Evolutionary conservation across 2,329 filamentous ascomycete genomes (phyloP).

Genomic region (Aspergillus novofumigatus): DNA sequence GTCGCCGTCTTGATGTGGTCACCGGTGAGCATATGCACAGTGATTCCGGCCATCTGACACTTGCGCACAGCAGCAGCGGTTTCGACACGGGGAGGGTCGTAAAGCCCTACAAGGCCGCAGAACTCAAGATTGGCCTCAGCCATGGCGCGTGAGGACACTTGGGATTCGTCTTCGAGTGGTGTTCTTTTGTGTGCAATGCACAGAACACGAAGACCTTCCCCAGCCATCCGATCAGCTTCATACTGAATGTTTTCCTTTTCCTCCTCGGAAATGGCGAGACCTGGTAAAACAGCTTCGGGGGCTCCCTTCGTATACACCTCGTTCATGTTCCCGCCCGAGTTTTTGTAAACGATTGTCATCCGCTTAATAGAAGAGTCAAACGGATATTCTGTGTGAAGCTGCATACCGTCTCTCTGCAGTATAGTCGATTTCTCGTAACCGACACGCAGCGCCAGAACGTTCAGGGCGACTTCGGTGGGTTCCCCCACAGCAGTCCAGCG

Average conservation of each 20-base stretch:
- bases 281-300: conserved; percentile 53
- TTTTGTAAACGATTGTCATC: conserved; percentile 60
- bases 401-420: conserved; percentile 25
- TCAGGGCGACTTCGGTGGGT: conserved; percentile 63
- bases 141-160: conserved; percentile 38
- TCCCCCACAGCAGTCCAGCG: conserved; percentile 58
- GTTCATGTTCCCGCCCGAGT: conserved; percentile 21
- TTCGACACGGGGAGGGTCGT: conserved; percentile 59
- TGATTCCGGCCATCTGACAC: conserved; percentile 53
- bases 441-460: conserved; percentile 62
- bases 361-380: conserved; percentile 64
- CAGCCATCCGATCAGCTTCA: conserved; percentile 53
- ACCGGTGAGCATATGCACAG: conserved; percentile 56
- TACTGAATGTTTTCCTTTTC: conserved; percentile 22
- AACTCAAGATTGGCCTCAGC: conserved; percentile 55
- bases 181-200: conserved; percentile 48
- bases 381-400: conserved; percentile 52
- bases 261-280: conserved; percentile 14
- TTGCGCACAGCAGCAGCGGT: conserved; percentile 53
- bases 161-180: conserved; percentile 26
- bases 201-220: conserved; percentile 58
- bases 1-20: conserved; percentile 56
- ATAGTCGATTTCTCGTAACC: conserved; percentile 45
- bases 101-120: conserved; percentile 57
- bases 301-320: conserved; percentile 59